Percentiles rank a stretch among this genome's conserved stretches.
Conservation (phyloP, 805 yeast species). For the Sugiyamaella qingdaonensis region DNA sequence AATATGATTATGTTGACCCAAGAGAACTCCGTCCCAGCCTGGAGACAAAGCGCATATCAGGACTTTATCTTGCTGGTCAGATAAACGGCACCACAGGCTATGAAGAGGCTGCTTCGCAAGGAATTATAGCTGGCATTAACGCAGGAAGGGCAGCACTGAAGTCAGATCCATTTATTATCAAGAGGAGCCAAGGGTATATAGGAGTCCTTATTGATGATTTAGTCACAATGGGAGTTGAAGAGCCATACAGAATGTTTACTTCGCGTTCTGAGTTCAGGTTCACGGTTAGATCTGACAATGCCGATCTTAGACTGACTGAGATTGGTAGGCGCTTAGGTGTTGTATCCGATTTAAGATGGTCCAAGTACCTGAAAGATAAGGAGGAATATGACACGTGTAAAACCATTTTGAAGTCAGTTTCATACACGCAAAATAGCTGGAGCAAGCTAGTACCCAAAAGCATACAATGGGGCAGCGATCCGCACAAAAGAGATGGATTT, state of each 20-base stretch:
- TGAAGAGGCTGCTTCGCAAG: constrained; percentile 98
- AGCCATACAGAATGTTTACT: constrained; percentile 97
- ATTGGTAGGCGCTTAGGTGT: constrained; percentile 64
- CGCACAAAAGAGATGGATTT: constrained; percentile 58
- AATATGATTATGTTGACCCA: constrained; percentile 94
- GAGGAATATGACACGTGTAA: constrained; percentile 42
- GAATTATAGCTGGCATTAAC: constrained; percentile 90
- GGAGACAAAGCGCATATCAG: constrained; percentile 75
- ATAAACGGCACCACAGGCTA: constrained; percentile 98
- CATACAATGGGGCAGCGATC: constrained; percentile 33
- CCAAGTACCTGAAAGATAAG: constrained; percentile 43
- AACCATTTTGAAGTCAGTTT: constrained; percentile 42
- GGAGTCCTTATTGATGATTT: constrained; percentile 94
- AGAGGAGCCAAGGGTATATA: constrained; percentile 79
- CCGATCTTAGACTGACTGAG: constrained; percentile 77
- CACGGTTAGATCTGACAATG: constrained; percentile 88
- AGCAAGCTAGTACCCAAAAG: constrained; percentile 32
- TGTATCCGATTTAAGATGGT: constrained; percentile 57
- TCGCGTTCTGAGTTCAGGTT: constrained; percentile 92
- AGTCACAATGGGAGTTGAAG: constrained; percentile 91
- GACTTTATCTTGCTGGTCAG: constrained; percentile 90
- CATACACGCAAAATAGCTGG: constrained; percentile 63
- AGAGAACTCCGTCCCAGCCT: constrained; percentile 72
- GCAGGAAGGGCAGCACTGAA: constrained; percentile 62
- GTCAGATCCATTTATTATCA: constrained; percentile 46